Percentiles rank a stretch among this genome's conserved stretches.
These are phyloP conservation scores for Paxillus rubicundulus DNA, from an alignment of 768 basidiomycete species.

Conservation along the genomic window DNA sequence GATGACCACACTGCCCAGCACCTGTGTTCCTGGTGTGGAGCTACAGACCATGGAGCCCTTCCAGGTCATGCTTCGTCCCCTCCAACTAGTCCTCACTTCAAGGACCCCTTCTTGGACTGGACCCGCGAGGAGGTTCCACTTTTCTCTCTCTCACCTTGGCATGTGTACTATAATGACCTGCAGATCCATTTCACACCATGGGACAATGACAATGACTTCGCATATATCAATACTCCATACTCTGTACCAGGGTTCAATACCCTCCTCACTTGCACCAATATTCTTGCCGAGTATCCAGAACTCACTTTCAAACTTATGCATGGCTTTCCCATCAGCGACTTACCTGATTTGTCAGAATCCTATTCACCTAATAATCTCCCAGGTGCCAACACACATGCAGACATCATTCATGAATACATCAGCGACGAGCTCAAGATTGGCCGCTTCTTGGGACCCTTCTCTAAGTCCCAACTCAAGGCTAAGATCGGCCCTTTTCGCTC, in stretches of 20 bases:
- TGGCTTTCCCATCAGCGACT: background rate
- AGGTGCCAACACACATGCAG: background rate
- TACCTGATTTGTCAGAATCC: too few relatives aligned
- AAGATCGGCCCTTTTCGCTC: background rate
- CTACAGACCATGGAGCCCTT: too few relatives aligned
- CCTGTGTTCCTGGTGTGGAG: too few relatives aligned
- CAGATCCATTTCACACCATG: too few relatives aligned
- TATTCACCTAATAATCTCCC: background rate
- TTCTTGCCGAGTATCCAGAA: background rate
- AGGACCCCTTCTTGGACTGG: too few relatives aligned
- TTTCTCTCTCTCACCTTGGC: too few relatives aligned
- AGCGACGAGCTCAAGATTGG: background rate
- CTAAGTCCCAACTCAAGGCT: background rate
- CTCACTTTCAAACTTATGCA: too few relatives aligned
- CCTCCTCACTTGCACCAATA: background rate
- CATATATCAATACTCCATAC: background rate
- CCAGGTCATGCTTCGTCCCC: too few relatives aligned
- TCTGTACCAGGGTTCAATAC: background rate
- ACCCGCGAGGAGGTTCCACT: too few relatives aligned
- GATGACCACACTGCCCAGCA: too few relatives aligned
- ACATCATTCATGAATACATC: background rate
- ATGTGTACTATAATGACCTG: too few relatives aligned
- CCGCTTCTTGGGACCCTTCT: background rate
- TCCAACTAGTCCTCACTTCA: too few relatives aligned
- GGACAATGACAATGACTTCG: background rate